Base-by-base conservation (phyloP, 1,284 basidiomycete genomes). In the Cryptococcus maquisensis region DNA sequence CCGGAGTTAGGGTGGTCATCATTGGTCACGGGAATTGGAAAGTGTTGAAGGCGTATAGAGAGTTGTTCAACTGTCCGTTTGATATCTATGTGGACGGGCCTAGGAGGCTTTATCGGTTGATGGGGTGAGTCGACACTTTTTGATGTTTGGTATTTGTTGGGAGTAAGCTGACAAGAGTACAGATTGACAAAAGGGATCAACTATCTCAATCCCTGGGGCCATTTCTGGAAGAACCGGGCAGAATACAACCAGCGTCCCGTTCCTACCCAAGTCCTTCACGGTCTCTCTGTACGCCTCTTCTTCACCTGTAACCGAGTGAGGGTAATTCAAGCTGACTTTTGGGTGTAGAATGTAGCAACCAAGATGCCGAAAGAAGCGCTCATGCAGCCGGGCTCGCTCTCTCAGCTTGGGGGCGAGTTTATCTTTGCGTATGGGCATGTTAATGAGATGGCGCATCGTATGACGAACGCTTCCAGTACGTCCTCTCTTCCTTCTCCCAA, bases 331-430 rank as follows among this genome's bases (percentile, higher is more conserved):
- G 26, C 40, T 44, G 16, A 41, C 45, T 48, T 51, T 20, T 49
- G 16, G n/a, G 13, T 12, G 5, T 45, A 73, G 68, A 74, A 71
- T 41, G 73, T 64, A 0, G 57, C 74, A 26, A 60, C 69, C 52
- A 55, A 64, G 32, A 60, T 77, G 60, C 69, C 70, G 1, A 41
- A 73, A 0, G 61, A 63, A 16, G 28, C 28, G 9, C 12, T 9
- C 12, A 10, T 18, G 39, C 59, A 67, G 54, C 72, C 72, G 0
- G 76, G 76, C 4, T 67, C 66, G 20, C 53, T 70, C 12, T 62
- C 62, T 3, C 76, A 77, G 50, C 65, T 77, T 2, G 76, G 76
- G 10, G 76, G 76, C 28, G 75, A 76, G 55, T 75, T 75, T 54
- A 61, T 75, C 32, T 56, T 76, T 15, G 55, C 57, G 0, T 67